Conservation (phyloP, 2,329 filamentous ascomycete species). For the Alternaria brassicae region DNA sequence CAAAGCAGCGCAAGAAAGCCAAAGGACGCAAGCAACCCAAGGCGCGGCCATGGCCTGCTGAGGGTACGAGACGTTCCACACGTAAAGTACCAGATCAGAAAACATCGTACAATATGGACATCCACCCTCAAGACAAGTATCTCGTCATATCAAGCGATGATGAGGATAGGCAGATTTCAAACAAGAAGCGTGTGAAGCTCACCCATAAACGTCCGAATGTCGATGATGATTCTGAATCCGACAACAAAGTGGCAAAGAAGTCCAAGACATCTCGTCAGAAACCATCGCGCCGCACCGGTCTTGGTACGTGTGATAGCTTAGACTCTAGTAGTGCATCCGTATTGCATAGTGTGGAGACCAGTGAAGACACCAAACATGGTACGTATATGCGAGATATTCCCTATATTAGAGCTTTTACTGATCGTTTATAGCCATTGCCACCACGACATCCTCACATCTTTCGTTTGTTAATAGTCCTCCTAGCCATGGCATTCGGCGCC, state of each 20-base stretch:
- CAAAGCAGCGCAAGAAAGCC: constrained; percentile 3
- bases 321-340: neutral
- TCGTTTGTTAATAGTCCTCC: neutral
- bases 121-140: constrained; percentile 41
- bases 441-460: neutral
- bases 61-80: constrained; percentile 33
- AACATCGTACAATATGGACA: constrained; percentile 33
- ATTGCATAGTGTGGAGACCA: neutral
- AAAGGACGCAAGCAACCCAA: constrained; percentile 18
- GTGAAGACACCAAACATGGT: neutral
- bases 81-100: constrained; percentile 27
- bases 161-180: neutral
- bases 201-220: neutral
- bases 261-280: neutral
- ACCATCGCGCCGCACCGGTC: neutral
- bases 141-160: constrained; percentile 18
- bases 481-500: neutral
- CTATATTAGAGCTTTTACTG: neutral
- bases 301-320: neutral
- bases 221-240: neutral
- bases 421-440: neutral
- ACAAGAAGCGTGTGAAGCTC: constrained; percentile 2
- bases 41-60: neutral
- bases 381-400: neutral
- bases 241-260: neutral